These are phyloP conservation scores for Microdochium bolleyi DNA, from an alignment of 2,329 filamentous ascomycete species.

Conservation along the genomic window DNA sequence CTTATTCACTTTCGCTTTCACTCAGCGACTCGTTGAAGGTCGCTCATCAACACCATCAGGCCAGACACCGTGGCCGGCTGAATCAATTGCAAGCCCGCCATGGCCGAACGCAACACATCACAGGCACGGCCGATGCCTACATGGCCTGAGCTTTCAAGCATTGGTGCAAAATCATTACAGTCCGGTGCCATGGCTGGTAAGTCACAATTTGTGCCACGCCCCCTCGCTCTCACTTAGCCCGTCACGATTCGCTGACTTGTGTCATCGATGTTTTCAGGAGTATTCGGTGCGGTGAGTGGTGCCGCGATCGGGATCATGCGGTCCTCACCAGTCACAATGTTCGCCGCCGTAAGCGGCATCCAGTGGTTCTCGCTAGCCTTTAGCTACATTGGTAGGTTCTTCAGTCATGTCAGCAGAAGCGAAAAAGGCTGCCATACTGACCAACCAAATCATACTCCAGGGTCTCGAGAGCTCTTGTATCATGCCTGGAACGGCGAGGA, in stretches of 20 bases:
- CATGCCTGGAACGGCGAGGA: slow-evolving; percentile 41
- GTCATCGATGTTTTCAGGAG: slow-evolving; percentile 31
- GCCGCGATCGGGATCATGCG: slow-evolving; percentile 65
- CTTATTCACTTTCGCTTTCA: no score
- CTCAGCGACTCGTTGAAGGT: no score
- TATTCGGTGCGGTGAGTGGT: slow-evolving; percentile 54
- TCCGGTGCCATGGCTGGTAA: slow-evolving; percentile 18
- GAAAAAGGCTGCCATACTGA: background rate
- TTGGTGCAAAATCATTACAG: slow-evolving; percentile 16
- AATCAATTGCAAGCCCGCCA: background rate
- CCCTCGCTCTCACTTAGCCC: slow-evolving; percentile 5
- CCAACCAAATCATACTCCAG: slow-evolving; percentile 22
- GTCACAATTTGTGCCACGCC: background rate
- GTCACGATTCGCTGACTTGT: slow-evolving; percentile 10
- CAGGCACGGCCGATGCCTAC: background rate
- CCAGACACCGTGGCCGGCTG: no score
- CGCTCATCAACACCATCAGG: no score
- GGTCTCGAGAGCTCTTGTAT: slow-evolving; percentile 37
- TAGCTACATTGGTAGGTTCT: slow-evolving; percentile 62
- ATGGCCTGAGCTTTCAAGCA: slow-evolving; percentile 12
- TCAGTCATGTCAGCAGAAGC: background rate
- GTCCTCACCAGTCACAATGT: slow-evolving; percentile 59
- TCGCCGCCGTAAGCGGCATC: slow-evolving; percentile 62
- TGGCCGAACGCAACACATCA: background rate
- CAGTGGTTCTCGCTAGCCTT: slow-evolving; percentile 77